Conservation (phyloP, 805 yeast genomes). For the Priceomyces haplophilus region DNA sequence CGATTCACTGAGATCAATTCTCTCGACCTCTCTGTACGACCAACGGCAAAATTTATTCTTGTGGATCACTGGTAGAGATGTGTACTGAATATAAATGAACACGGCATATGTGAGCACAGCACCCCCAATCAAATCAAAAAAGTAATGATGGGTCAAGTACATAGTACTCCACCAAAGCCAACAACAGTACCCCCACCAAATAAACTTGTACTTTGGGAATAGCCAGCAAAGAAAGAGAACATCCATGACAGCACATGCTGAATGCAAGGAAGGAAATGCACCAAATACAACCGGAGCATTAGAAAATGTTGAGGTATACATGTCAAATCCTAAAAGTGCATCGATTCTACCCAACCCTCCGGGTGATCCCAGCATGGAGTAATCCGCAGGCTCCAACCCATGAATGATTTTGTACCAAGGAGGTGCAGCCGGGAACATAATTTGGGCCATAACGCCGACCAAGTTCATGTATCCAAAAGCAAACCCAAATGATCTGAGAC, state of each 20-base stretch:
- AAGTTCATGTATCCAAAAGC: constrained; percentile 95
- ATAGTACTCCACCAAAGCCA: constrained; percentile 99
- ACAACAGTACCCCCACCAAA: constrained; percentile 74
- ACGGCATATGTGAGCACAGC: constrained; percentile 74
- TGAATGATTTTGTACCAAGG: constrained; percentile 92
- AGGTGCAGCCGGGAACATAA: constrained; percentile 89
- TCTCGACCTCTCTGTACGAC: constrained; percentile 48
- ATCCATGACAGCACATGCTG: constrained; percentile 93
- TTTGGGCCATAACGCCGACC: constrained; percentile 78
- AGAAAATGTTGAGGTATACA: constrained; percentile 78
- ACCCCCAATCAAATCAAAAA: constrained; percentile 91
- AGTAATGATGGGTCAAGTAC: constrained; percentile 96
- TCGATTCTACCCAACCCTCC: constrained; percentile 94
- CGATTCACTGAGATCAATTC: constrained; percentile 21
- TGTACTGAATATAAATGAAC: constrained; percentile 66
- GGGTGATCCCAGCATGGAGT: constrained; percentile 88
- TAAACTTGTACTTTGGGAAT: constrained; percentile 65
- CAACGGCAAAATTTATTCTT: constrained; percentile 62
- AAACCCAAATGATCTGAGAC: constrained; percentile 79
- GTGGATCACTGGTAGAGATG: constrained; percentile 60
- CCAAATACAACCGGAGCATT: constrained; percentile 94
- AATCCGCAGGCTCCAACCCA: constrained; percentile 87
- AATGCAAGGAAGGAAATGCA: constrained; percentile 81
- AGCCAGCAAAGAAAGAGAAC: constrained; percentile 80
- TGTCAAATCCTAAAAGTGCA: constrained; percentile 66